Evolutionary conservation across 2,329 filamentous ascomycete genomes (phyloP).

Genomic region (Arachnomyces sp.): DNA sequence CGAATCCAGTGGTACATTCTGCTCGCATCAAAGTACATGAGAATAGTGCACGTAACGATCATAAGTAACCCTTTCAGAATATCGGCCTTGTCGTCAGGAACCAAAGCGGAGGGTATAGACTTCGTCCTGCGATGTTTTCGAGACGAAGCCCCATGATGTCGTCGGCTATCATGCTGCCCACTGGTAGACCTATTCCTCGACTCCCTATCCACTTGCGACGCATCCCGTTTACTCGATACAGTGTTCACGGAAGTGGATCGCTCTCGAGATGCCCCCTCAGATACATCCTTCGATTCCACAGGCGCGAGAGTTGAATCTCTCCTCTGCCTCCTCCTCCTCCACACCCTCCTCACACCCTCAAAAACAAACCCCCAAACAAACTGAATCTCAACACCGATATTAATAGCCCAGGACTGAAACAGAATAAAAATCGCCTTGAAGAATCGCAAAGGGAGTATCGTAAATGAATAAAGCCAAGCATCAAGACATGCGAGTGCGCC

Average conservation of each 20-base stretch:
- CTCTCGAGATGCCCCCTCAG: conserved; percentile 16
- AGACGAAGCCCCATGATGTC: conserved; percentile 22
- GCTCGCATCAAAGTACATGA: conserved; percentile 90
- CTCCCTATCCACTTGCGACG: background rate
- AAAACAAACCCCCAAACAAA: conserved; percentile 72
- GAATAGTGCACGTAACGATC: conserved; percentile 69
- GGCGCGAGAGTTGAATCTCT: conserved; percentile 11
- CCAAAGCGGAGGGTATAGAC: conserved; percentile 74
- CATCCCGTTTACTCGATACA: conserved; percentile 13
- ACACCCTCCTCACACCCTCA: conserved; percentile 68
- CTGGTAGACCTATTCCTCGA: background rate
- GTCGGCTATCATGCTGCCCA: conserved; percentile 5
- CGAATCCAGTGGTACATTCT: conserved; percentile 97
- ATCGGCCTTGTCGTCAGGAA: conserved; percentile 89
- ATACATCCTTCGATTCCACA: conserved; percentile 12
- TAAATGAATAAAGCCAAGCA: conserved; percentile 94
- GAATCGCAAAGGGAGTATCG: conserved; percentile 85
- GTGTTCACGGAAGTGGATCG: conserved; percentile 7
- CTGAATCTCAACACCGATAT: conserved; percentile 60
- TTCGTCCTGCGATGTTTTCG: conserved; percentile 63
- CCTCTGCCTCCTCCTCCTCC: conserved; percentile 46
- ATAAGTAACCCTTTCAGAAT: conserved; percentile 85
- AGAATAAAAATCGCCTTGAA: conserved; percentile 70
- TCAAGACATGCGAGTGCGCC: conserved; percentile 87
- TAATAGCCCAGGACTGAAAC: conserved; percentile 65